phyloP scores from a whole-genome alignment of 345 rosid species.

The Eutrema japonicum region DNA sequence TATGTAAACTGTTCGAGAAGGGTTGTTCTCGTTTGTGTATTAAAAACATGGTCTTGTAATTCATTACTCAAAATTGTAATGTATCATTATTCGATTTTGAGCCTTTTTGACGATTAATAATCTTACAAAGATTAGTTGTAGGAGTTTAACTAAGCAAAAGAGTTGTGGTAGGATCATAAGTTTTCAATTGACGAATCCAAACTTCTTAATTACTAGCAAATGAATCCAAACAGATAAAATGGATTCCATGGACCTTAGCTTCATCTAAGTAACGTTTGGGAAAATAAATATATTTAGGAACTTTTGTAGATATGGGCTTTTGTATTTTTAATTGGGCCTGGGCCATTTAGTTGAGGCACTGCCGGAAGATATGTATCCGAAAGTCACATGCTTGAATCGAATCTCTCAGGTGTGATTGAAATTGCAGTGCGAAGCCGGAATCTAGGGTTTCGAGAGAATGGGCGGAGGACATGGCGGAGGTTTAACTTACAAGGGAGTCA shows the following conservation, averaged over 20 bases:
- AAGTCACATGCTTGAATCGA: conserved; percentile 9
- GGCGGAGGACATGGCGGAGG: conserved; percentile 80
- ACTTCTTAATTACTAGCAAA: background rate
- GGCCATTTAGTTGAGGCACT: conserved; percentile 15
- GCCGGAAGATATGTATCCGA: background rate
- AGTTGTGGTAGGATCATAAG: background rate
- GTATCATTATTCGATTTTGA: background rate
- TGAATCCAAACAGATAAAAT: background rate
- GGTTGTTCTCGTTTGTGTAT: conserved; percentile 1
- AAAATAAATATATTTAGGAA: no score
- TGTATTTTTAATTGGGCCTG: background rate
- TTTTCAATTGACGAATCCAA: background rate
- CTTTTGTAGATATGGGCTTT: conserved; percentile 3
- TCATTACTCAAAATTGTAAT: background rate
- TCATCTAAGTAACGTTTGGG: no score
- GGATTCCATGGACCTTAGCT: background rate
- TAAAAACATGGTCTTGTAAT: background rate
- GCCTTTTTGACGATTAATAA: background rate
- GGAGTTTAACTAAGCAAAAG: background rate
- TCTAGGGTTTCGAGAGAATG: conserved; percentile 52
- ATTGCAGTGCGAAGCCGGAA: conserved; percentile 32
- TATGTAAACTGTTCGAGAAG: background rate
- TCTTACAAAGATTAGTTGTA: background rate
- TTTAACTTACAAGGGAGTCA: conserved; percentile 69
- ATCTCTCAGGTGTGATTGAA: conserved; percentile 1